These are phyloP conservation scores for Sugiyamaella xylanicola DNA, from an alignment of 1,139 yeast genomes.

Conservation along the genomic window DNA sequence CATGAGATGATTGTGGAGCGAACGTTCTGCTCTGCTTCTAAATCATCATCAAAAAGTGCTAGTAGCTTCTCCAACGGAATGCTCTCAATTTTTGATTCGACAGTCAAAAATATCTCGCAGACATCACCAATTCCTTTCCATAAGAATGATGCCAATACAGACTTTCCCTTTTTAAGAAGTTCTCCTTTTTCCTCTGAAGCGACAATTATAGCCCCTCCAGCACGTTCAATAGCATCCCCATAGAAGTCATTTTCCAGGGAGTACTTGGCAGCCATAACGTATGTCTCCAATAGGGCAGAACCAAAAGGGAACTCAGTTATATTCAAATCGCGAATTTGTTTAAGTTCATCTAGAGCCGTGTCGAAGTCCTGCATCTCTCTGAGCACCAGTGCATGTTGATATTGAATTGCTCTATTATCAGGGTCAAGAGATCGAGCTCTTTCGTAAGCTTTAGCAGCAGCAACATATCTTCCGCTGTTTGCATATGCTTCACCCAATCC, in stretches of 20 bases:
- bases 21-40: slow-evolving; percentile 23
- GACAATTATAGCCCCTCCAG: slow-evolving; percentile 41
- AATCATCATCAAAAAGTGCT: slow-evolving; percentile 20
- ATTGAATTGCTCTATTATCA: slow-evolving; percentile 61
- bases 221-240: slow-evolving; percentile 60
- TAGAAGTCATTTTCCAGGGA: slow-evolving; percentile 63
- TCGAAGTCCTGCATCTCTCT: slow-evolving; percentile 55
- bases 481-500: slow-evolving; percentile 93
- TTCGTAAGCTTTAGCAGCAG: slow-evolving; percentile 79
- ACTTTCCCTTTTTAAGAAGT: slow-evolving; percentile 24
- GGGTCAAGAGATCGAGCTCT: slow-evolving; percentile 61
- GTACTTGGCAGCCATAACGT: slow-evolving; percentile 56
- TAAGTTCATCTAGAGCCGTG: slow-evolving; percentile 48
- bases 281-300: slow-evolving; percentile 56
- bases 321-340: slow-evolving; percentile 27
- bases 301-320: slow-evolving; percentile 4
- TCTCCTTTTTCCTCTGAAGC: slow-evolving; percentile 41
- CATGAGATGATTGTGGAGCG: slow-evolving; percentile 19
- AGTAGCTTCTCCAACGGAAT: slow-evolving; percentile 45
- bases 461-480: slow-evolving; percentile 81
- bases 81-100: slow-evolving; percentile 45
- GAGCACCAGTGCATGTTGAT: slow-evolving; percentile 66
- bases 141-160: slow-evolving; percentile 31
- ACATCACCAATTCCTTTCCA: slow-evolving; percentile 61
- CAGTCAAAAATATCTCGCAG: slow-evolving; percentile 49